These are phyloP conservation scores for Aspergillus olivimuriae DNA, from an alignment of 495 filamentous ascomycete genomes.

Conservation along the genomic window DNA sequence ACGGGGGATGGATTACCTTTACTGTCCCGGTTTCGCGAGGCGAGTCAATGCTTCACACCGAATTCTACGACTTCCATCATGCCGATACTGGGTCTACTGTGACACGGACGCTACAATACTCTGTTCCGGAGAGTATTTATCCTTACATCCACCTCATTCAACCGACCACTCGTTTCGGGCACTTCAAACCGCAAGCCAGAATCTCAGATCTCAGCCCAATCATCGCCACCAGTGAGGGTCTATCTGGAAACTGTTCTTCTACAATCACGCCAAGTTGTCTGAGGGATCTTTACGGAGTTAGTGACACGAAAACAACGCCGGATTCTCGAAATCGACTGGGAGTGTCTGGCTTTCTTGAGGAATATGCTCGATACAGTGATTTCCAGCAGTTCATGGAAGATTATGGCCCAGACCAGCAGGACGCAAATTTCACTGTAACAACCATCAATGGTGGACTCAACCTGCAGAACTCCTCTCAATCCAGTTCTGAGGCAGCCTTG, in stretches of 20 bases:
- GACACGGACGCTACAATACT: slow-evolving; percentile 54
- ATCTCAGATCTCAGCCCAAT: slow-evolving; percentile 19
- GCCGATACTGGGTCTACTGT: slow-evolving; percentile 22
- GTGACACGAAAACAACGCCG: slow-evolving; percentile 32
- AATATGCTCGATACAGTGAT: slow-evolving; percentile 57
- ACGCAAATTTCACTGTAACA: slow-evolving; percentile 56
- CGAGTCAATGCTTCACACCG: slow-evolving; percentile 46
- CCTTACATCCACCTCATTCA: slow-evolving; percentile 46
- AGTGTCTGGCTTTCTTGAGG: slow-evolving; percentile 63
- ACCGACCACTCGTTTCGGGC: slow-evolving; percentile 50
- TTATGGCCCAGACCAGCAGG: slow-evolving; percentile 44
- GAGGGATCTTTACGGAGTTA: slow-evolving; percentile 51
- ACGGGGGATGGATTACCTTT: slow-evolving; percentile 54
- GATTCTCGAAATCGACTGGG: slow-evolving; percentile 48
- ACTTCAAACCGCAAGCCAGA: slow-evolving; percentile 18
- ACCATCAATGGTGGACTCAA: slow-evolving; percentile 55
- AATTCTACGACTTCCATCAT: slow-evolving; percentile 48
- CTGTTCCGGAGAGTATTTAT: slow-evolving; percentile 45
- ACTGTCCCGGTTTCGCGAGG: slow-evolving; percentile 44
- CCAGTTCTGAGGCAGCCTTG: slow-evolving; percentile 58
- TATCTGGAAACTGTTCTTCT: slow-evolving; percentile 35
- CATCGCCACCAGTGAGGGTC: slow-evolving; percentile 17
- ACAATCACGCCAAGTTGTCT: slow-evolving; percentile 55
- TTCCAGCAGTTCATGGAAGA: slow-evolving; percentile 45
- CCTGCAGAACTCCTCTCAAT: slow-evolving; percentile 30